A percentile compares a stretch with the other conserved stretches of the same genome.
phyloP scores from a whole-genome alignment of 202 grass and related monocot genomes.

The Panicum hallii region DNA sequence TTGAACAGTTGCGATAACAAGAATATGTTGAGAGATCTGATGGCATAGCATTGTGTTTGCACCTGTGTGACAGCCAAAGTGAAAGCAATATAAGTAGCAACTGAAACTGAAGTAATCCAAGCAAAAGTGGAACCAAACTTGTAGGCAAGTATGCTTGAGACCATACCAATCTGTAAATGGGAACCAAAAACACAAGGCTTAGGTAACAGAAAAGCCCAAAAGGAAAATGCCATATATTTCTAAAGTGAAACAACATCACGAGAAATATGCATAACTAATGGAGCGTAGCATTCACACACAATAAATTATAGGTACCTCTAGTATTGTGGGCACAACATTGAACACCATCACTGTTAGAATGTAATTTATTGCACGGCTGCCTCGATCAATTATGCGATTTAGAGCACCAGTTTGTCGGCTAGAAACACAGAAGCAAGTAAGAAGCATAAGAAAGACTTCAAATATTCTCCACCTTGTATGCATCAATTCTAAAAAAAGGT shows the following conservation, averaged over 20 bases:
- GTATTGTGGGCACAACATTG: conserved; percentile 91
- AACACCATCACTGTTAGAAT: conserved; percentile 98
- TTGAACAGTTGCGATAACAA: conserved; percentile 27
- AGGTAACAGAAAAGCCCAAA: conserved; percentile 21
- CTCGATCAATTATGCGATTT: conserved; percentile 98
- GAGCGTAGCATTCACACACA: conserved; percentile 11
- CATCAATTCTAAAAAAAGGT: conserved; percentile 9
- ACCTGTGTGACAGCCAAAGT: conserved; percentile 97
- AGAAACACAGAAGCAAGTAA: conserved; percentile 59
- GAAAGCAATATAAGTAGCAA: conserved; percentile 94
- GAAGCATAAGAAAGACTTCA: conserved; percentile 42
- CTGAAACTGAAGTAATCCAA: conserved; percentile 99
- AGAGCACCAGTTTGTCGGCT: conserved; percentile 97
- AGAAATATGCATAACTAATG: conserved; percentile 28
- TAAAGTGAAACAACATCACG: conserved; percentile 14
- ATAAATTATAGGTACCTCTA: conserved; percentile 73
- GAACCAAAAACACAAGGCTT: conserved; percentile 38
- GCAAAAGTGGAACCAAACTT: conserved; percentile 92
- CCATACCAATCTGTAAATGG: conserved; percentile 87
- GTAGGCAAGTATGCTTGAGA: conserved; percentile 97
- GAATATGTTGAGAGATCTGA: conserved; percentile 27
- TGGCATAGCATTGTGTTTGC: conserved; percentile 31
- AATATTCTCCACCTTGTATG: conserved; percentile 4
- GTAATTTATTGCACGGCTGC: conserved; percentile 96
- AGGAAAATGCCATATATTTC: conserved; percentile 33